Conservation (phyloP, 73 alveolate species). For the Uronychia setigera region DNA sequence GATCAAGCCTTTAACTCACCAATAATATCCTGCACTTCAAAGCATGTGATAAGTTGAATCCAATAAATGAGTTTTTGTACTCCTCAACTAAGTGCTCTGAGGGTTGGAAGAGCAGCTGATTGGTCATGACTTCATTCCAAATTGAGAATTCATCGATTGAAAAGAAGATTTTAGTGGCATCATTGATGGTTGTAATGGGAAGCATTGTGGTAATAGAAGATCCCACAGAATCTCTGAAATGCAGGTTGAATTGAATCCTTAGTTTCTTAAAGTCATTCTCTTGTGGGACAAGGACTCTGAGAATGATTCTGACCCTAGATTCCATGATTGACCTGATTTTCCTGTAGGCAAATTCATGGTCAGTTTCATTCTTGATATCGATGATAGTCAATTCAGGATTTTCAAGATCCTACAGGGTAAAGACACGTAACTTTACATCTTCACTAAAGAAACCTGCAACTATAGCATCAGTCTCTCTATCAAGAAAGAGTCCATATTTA, state of each 20-base stretch:
- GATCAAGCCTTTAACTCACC: not conserved
- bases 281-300: slow-evolving; percentile 41
- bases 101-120: slow-evolving; percentile 34
- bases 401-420: slow-evolving; percentile 38
- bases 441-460: slow-evolving; percentile 54
- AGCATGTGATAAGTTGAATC: slow-evolving; percentile 52
- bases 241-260: slow-evolving; percentile 57
- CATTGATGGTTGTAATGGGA: slow-evolving; percentile 55
- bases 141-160: slow-evolving; percentile 38
- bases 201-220: slow-evolving; percentile 24
- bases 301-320: slow-evolving; percentile 29
- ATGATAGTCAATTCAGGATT: slow-evolving; percentile 44
- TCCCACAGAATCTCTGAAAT: slow-evolving; percentile 23
- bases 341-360: slow-evolving; percentile 20
- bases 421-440: no score
- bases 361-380: slow-evolving; percentile 31
- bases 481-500: slow-evolving; percentile 50
- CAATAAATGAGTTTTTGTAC: slow-evolving; percentile 40
- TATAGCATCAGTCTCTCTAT: slow-evolving; percentile 30
- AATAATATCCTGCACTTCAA: slow-evolving; percentile 46
- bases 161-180: slow-evolving; percentile 50
- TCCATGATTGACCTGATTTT: slow-evolving; percentile 36
- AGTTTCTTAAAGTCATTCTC: slow-evolving; percentile 32
- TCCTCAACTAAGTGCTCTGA: slow-evolving; percentile 54
- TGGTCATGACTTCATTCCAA: slow-evolving; percentile 38